Percentiles rank a stretch among this genome's conserved stretches.
Conservation (phyloP, 352 stramenopile genomes). For the Aphanomyces invadans region DNA sequence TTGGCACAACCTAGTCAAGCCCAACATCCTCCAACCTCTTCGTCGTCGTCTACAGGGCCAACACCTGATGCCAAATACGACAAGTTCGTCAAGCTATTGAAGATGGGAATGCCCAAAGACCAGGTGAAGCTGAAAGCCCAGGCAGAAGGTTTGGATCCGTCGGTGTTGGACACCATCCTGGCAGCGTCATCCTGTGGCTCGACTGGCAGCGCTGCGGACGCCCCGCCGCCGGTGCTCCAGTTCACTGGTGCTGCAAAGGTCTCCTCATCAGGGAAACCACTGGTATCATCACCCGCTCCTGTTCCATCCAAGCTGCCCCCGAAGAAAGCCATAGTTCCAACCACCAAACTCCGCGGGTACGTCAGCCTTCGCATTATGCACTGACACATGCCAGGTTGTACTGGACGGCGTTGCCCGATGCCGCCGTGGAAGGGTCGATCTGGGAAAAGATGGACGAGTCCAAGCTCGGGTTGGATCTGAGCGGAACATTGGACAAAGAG, state of each 20-base stretch:
- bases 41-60: neutral
- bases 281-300: neutral
- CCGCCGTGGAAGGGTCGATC: slow-evolving; percentile 14
- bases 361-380: neutral
- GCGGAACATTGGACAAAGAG: neutral
- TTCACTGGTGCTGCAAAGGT: too few species aligned
- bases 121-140: slow-evolving; percentile 86
- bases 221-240: too few species aligned
- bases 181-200: neutral
- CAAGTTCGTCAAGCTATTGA: slow-evolving; percentile 94
- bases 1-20: neutral
- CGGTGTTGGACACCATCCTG: slow-evolving; percentile 44
- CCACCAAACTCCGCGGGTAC: slow-evolving; percentile 2
- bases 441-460: slow-evolving; percentile 16
- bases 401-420: slow-evolving; percentile 7
- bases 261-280: neutral
- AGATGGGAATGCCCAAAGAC: slow-evolving; percentile 79
- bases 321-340: neutral
- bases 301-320: slow-evolving; percentile 2
- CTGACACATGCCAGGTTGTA: neutral
- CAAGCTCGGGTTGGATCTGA: slow-evolving; percentile 4
- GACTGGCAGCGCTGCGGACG: neutral
- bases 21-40: neutral
- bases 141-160: slow-evolving; percentile 47
- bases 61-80: slow-evolving; percentile 38